Evolutionary conservation across 768 basidiomycete genomes (phyloP).

Genomic region (Pholiota microspora): DNA sequence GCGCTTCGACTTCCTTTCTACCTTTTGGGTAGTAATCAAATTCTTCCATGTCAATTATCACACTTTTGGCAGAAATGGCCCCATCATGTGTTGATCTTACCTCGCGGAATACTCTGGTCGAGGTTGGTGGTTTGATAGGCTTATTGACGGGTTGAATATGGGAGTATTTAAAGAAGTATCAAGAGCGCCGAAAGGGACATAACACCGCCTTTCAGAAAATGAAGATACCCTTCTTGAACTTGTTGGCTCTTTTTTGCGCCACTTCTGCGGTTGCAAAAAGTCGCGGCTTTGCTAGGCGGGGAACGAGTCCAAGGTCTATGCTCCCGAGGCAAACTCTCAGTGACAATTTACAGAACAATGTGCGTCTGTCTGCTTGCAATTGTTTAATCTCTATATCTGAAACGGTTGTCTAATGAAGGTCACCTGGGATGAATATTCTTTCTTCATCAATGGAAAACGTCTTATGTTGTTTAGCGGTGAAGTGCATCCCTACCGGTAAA

Average conservation of each 20-base stretch:
- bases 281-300: neutral
- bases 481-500: constrained; percentile 40
- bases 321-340: constrained; percentile 22
- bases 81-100: constrained; percentile 9
- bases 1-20: constrained; percentile 13
- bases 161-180: constrained; percentile 1
- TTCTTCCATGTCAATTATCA: neutral
- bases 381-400: neutral
- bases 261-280: constrained; percentile 20
- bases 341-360: constrained; percentile 32
- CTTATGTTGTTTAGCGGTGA: constrained; percentile 41
- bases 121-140: neutral
- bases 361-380: constrained; percentile 9
- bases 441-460: constrained; percentile 38
- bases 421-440: constrained; percentile 44
- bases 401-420: constrained; percentile 24
- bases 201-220: constrained; percentile 13
- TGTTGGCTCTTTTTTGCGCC: constrained; percentile 22
- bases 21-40: neutral
- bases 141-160: neutral
- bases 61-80: neutral
- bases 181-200: neutral
- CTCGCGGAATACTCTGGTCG: neutral
- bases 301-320: neutral
- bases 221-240: constrained; percentile 19